Percentiles rank a stretch among this genome's conserved stretches.
These are phyloP conservation scores for Trichoderma sp. DNA, from an alignment of 2,329 filamentous ascomycete species.

Conservation along the genomic window DNA sequence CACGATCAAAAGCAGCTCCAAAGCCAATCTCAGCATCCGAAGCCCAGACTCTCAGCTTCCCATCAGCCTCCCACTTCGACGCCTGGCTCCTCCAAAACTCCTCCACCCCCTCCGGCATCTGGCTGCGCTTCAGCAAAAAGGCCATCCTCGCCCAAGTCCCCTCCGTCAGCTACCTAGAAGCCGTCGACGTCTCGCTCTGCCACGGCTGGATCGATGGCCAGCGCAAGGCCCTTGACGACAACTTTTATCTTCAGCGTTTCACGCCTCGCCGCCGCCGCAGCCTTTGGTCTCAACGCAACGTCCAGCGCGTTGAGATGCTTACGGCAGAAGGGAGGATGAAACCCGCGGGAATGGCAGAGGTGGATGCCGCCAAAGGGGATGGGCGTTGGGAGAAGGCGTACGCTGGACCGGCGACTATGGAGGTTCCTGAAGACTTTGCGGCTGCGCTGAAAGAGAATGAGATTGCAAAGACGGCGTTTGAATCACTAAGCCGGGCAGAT, in stretches of 20 bases:
- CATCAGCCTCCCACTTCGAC: conserved; percentile 39
- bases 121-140: conserved; percentile 57
- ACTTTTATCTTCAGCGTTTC: conserved; percentile 59
- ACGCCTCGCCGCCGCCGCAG: conserved; percentile 60
- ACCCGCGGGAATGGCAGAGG: conserved; percentile 50
- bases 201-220: conserved; percentile 68
- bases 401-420: conserved; percentile 51
- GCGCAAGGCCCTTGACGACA: conserved; percentile 48
- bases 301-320: conserved; percentile 53
- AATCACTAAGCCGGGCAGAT: conserved; percentile 49
- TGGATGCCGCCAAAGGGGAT: conserved; percentile 60
- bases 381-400: conserved; percentile 64
- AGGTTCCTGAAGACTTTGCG: conserved; percentile 55
- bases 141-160: conserved; percentile 40
- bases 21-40: background rate
- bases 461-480: conserved; percentile 46
- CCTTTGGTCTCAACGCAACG: conserved; percentile 64
- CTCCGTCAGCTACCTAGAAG: conserved; percentile 54
- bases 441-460: conserved; percentile 45
- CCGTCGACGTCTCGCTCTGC: conserved; percentile 61
- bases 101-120: conserved; percentile 44
- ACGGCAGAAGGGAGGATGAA: conserved; percentile 53
- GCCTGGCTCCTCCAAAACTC: conserved; percentile 45
- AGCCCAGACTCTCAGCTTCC: conserved; percentile 37
- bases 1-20: background rate